Percentiles rank a stretch among this genome's conserved stretches.
These are phyloP conservation scores for Apiotrichum akiyoshidainum DNA, from an alignment of 1,284 basidiomycete genomes.

Conservation along the genomic window DNA sequence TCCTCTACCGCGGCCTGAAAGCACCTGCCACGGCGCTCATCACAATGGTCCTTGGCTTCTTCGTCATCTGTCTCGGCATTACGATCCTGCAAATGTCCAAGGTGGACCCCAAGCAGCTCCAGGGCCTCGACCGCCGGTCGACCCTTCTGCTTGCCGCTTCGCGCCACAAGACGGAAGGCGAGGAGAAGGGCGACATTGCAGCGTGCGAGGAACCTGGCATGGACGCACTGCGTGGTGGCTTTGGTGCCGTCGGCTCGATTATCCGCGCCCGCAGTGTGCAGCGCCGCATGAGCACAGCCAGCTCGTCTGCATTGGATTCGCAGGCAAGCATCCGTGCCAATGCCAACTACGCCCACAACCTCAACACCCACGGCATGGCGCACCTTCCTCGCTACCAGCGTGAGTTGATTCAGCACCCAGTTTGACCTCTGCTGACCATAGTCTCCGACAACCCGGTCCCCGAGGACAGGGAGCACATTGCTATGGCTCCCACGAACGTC, in stretches of 20 bases:
- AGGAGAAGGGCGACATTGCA: slow-evolving; percentile 49
- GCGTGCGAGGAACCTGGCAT: slow-evolving; percentile 63
- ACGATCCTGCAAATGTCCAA: slow-evolving; percentile 96
- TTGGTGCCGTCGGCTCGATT: slow-evolving; percentile 82
- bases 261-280: slow-evolving; percentile 65
- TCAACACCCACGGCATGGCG: slow-evolving; percentile 38
- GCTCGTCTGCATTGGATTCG: neutral
- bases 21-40: slow-evolving; percentile 72
- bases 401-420: slow-evolving; percentile 22
- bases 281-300: slow-evolving; percentile 28
- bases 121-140: slow-evolving; percentile 71
- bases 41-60: slow-evolving; percentile 83
- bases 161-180: slow-evolving; percentile 60
- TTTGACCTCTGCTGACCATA: slow-evolving; percentile 13
- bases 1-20: slow-evolving; percentile 86
- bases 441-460: slow-evolving; percentile 49
- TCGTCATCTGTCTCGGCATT: slow-evolving; percentile 67
- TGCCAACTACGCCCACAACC: slow-evolving; percentile 1
- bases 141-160: slow-evolving; percentile 80
- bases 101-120: slow-evolving; percentile 57
- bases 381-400: slow-evolving; percentile 40
- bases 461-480: slow-evolving; percentile 42
- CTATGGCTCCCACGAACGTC: slow-evolving; percentile 11
- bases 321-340: neutral
- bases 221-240: slow-evolving; percentile 81